These are phyloP conservation scores for Rehmannia glutinosa DNA, from an alignment of 257 asterid species.

Conservation along the genomic window DNA sequence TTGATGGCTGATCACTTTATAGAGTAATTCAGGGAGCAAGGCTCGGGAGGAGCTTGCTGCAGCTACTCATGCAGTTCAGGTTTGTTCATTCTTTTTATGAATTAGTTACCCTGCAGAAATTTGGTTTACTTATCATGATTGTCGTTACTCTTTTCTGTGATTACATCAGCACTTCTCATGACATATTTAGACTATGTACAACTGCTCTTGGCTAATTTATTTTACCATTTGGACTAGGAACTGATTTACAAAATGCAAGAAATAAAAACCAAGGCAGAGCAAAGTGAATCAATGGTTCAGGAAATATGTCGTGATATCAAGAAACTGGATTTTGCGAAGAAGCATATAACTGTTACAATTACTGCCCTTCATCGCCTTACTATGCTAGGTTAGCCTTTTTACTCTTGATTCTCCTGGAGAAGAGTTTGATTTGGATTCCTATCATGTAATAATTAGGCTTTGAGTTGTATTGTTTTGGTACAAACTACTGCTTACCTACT, in stretches of 20 bases:
- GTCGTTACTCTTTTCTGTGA: conserved; percentile 2
- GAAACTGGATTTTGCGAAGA: conserved; percentile 97
- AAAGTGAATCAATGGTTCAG: conserved; percentile 99
- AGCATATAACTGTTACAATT: conserved; percentile 93
- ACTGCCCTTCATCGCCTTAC: conserved; percentile 99
- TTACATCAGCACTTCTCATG: conserved; percentile 10
- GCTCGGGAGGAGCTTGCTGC: conserved; percentile 99
- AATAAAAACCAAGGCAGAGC: conserved; percentile 95
- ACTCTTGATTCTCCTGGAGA: conserved; percentile 21
- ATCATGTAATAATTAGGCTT: conserved; percentile 16
- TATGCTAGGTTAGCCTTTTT: conserved; percentile 77
- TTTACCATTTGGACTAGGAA: conserved; percentile 53
- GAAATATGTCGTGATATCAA: conserved; percentile 99
- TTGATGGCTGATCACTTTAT: conserved; percentile 18
- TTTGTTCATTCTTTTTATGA: conserved; percentile 28
- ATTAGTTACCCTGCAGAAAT: conserved; percentile 7
- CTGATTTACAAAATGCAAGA: conserved; percentile 95
- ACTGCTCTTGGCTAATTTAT: conserved; percentile 12
- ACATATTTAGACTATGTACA: conserved; percentile 3
- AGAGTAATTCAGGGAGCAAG: conserved; percentile 98
- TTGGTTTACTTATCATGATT: conserved; percentile 13
- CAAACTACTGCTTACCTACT: conserved; percentile 1
- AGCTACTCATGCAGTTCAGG: conserved; percentile 95
- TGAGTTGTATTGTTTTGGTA: background rate
- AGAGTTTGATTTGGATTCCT: conserved; percentile 6